Evolutionary conservation across 345 rosid genomes (phyloP).

Genomic region (Linum lewisii): DNA sequence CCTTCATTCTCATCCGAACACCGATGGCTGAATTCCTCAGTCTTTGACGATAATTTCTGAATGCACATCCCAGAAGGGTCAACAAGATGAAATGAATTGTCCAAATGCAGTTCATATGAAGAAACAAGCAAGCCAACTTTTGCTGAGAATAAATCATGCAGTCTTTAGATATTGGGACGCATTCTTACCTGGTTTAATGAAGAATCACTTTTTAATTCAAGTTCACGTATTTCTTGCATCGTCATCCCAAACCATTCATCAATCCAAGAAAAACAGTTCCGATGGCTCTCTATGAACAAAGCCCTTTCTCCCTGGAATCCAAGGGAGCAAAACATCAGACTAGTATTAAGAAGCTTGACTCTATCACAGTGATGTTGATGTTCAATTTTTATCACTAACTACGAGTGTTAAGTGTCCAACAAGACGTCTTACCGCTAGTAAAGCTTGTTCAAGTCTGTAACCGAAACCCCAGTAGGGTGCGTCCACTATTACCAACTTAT

Average conservation of each 20-base stretch:
- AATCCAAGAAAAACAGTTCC: constrained; percentile 58
- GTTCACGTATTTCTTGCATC: constrained; percentile 34
- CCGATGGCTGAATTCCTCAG: constrained; percentile 17
- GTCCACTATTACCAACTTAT: constrained; percentile 54
- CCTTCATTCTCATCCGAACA: constrained; percentile 18
- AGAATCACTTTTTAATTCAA: constrained; percentile 30
- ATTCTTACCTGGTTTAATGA: constrained; percentile 31
- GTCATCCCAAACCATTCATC: constrained; percentile 68
- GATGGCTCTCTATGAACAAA: constrained; percentile 48
- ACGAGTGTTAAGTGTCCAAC: background rate
- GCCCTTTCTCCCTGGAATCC: constrained; percentile 49
- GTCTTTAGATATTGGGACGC: no score
- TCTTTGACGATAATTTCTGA: background rate
- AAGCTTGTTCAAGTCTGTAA: constrained; percentile 59
- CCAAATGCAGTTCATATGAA: no score
- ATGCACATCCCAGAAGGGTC: background rate
- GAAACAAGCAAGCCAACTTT: background rate
- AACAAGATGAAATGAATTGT: background rate
- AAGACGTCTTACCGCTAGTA: constrained; percentile 39
- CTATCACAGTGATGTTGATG: no score
- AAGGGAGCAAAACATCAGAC: background rate
- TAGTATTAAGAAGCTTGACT: background rate
- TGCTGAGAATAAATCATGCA: background rate
- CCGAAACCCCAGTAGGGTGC: constrained; percentile 79
- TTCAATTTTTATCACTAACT: no score